Conservation (phyloP, 805 yeast species). For the Candida quercuum region DNA sequence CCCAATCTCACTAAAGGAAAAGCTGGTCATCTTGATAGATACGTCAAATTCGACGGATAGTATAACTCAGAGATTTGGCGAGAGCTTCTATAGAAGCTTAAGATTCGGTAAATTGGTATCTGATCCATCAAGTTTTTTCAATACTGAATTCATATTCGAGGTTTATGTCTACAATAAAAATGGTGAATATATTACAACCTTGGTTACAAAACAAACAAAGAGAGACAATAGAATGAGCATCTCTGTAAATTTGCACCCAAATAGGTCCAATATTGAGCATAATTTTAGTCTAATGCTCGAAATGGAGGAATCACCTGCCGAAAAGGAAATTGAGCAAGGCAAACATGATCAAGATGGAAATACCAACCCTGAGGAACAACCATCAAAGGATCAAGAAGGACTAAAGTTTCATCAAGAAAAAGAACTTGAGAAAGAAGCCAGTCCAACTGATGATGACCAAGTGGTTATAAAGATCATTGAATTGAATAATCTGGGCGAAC, state of each 20-base stretch:
- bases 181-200: conserved; percentile 3
- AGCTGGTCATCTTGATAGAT: background rate
- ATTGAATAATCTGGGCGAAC: background rate
- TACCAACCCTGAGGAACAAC: conserved; percentile 3
- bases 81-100: background rate
- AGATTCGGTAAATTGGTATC: background rate
- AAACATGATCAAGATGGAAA: background rate
- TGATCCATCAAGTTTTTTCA: background rate
- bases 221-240: background rate
- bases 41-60: background rate
- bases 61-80: background rate
- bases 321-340: background rate
- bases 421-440: background rate
- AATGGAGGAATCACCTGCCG: background rate
- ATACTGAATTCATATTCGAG: conserved; percentile 2
- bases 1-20: background rate
- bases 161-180: conserved; percentile 3
- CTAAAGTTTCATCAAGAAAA: no score
- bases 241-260: background rate
- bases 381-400: background rate
- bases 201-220: background rate
- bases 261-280: background rate
- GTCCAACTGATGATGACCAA: conserved; percentile 1
- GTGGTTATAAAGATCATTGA: background rate
- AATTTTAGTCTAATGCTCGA: background rate